Base-by-base conservation (phyloP, 2,329 filamentous ascomycete species). In the Verticillium longisporum region DNA sequence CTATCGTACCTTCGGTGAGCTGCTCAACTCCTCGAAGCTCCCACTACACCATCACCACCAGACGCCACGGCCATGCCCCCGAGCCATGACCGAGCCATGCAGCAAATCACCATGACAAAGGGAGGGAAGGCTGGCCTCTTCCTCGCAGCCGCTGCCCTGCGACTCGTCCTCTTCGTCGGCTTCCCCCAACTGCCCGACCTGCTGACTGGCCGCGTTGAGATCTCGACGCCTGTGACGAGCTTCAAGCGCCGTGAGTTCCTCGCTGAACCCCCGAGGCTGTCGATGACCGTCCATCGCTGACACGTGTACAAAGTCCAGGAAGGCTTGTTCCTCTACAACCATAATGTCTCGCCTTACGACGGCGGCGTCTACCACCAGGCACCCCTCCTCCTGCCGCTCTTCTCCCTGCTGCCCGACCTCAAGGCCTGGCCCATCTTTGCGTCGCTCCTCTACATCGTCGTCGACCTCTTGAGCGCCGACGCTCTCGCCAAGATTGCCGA, bases 341-440 rank as follows among this genome's bases (percentile, higher is more conserved):
- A 96, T 74, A 96, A 97, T 78, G 91, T 98, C 61, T 97, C 92
- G 63, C 95, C 95, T 1, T 99, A 98, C 78, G 92, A 99, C 74
- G 95, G 95, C 66, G 95, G 95, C 69, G 91, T 88, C 71, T 88
- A 84, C 73, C 83, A 87, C 76, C 83, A 97, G 81, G 92, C 93
- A 53, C 95, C 95, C 56, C 82, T 99, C 61, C 84, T 99, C 50
- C 86, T 99, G 62, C 92, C 94, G 55, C 83, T 98, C 66, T 97
- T 98, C 80, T 91, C 92, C 38, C 83, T 97, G 55, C 83, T 99
- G 55, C 94, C 95, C 10, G 84, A 88, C 71, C 82, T 86, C 57
- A 77, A 82, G 64, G 73, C 77, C 59, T 86, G 86, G 69, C 88
- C 91, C 31, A 80, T 93, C 67, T 86, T 90, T 65, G 94, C 91